These are phyloP conservation scores for Cinnamomum micranthum DNA, from an alignment of 164 flowering plant species.

Conservation along the genomic window DNA sequence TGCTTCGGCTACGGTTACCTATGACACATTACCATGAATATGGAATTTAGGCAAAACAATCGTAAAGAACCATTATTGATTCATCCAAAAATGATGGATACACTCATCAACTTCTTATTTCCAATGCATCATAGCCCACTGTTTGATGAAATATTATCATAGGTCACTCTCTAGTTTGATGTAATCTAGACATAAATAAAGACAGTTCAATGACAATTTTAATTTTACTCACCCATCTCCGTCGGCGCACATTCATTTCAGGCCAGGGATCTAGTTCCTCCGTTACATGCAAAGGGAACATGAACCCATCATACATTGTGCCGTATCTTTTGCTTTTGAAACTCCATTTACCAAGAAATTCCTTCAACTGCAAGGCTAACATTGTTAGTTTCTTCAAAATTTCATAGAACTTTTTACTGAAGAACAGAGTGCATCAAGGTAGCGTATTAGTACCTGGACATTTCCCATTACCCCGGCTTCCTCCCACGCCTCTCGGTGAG, in stretches of 20 bases:
- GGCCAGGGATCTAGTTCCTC: slow-evolving; percentile 84
- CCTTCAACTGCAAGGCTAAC: slow-evolving; percentile 25
- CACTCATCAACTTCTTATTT: background rate
- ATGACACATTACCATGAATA: background rate
- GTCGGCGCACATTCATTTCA: slow-evolving; percentile 44
- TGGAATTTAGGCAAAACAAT: background rate
- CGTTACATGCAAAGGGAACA: slow-evolving; percentile 71
- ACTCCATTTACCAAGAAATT: slow-evolving; percentile 61
- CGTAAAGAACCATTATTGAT: background rate
- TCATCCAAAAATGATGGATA: background rate
- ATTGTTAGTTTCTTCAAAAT: background rate
- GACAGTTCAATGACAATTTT: background rate
- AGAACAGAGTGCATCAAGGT: background rate
- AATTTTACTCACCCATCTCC: slow-evolving; percentile 64
- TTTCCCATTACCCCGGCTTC: slow-evolving; percentile 78
- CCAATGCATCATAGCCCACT: background rate
- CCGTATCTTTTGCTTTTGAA: slow-evolving; percentile 67
- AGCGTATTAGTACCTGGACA: slow-evolving; percentile 35
- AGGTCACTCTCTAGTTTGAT: background rate
- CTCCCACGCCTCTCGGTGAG: slow-evolving; percentile 63
- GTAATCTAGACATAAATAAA: background rate
- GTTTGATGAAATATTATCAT: background rate
- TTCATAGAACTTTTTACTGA: background rate
- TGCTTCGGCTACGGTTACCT: slow-evolving; percentile 51
- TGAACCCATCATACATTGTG: slow-evolving; percentile 53